Base-by-base conservation (phyloP, 805 yeast species). In the Candida tallmaniae region DNA sequence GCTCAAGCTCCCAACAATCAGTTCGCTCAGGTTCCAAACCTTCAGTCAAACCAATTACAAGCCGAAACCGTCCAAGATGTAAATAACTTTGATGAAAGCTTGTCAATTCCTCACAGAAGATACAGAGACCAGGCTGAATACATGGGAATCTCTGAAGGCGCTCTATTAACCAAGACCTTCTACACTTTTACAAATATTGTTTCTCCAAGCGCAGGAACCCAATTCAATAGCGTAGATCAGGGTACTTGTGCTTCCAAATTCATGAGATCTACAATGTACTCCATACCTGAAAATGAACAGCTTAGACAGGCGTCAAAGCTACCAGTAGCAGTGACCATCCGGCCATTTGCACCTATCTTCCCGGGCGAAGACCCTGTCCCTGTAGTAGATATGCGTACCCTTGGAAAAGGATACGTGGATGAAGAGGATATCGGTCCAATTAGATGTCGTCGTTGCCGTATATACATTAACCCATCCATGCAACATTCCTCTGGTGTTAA, bases 381-480 rank as follows among this genome's bases (percentile, higher is more conserved):
- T 0, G 68, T 71, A 4, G 79, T 81, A 4, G 89, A 85, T 51
- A 73, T 75, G 62, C 60, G 68, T 16, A 51, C 51, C 5, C 52
- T 65, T 26, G 69, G 69, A 11, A 33, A 32, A 12, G 54, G 44
- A 5, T 30, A 29, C 26, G 33, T 46, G 2, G 52, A 48, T 19
- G 52, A 54, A 1, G 42, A 53, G 28, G 69, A 62, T 32, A 48
- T 54, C 16, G 86, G 87, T 1, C 95, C 96, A 0, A 80, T 94
- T 22, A 74, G 99, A 46, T 93, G 99, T 60, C 74, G 77, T 45
- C 80, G 97, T 42, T 93, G 99, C 62, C 76, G 96, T 36, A 76
- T 96, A 1, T 93, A 88, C 56, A 70, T 88, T 42, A 93, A 90
- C 54, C 94, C 97, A 3, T 74, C 79, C 13, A 82, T 84, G 78